Base-by-base conservation (phyloP, 2,329 filamentous ascomycete genomes). In the Dactylellina drechsleri region DNA sequence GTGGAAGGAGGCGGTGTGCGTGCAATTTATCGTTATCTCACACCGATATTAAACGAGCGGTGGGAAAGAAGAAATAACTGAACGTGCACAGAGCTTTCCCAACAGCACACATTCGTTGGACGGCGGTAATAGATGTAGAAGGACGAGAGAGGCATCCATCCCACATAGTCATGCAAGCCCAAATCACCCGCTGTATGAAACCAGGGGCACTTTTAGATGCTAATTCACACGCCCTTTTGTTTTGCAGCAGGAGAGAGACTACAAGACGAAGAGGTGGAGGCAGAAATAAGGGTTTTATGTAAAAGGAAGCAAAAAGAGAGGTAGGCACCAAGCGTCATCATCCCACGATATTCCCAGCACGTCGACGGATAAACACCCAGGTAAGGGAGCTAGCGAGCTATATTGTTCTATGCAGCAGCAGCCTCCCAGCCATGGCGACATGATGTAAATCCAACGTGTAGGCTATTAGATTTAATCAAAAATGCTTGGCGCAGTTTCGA, bases 161-260 rank as follows among this genome's bases (percentile, higher is more conserved):
- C 61, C 61, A 66, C 50, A 61, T 62, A 58, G 61, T 60, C 67
- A 36, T 73, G 68, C 68, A 66, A 73, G 68, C 66, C 58, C 61
- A 73, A 74, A 74, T 74, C 68, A 66, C 68, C 68, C 68, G 68
- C 54, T 57, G 62, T 57, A 61, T 74, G 70, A 74, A 74, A 74
- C 70, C 70, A 74, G 70, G 70, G 70, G 70, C 62, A 53, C 47
- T 5, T n/a, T 52, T 18, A 40, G 52, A 67, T 67, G 62, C 70
- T 62, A 74, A 74, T 74, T 74, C 70, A 74, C 62, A 41, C 50
- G 16, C 26, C 45, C 50, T 49, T 18, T 18, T 47, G 43, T 15
- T 47, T 2, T 18, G 16, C 16, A 18, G 43, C 6, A 47, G 4
- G 43, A 47, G 43, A 47, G 43, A 47, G 43, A 6, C 15, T 47